Evolutionary conservation across 768 basidiomycete genomes (phyloP).

Genomic region (Tephrocybe sp.): DNA sequence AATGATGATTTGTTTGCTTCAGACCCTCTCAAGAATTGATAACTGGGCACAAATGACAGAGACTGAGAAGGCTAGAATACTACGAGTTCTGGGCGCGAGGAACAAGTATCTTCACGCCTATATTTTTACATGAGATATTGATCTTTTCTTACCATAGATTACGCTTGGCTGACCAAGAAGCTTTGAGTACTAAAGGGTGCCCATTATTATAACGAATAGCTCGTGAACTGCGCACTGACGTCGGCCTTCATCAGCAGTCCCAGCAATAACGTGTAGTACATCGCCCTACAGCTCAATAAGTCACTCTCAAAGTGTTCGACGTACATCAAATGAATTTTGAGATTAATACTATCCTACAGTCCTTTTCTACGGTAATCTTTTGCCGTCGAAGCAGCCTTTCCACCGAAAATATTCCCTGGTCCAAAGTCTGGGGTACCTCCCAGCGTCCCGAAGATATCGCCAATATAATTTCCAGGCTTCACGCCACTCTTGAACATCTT

Average conservation of each 20-base stretch:
- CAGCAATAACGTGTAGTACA: no score
- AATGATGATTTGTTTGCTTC: background rate
- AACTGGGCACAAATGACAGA: slow-evolving; percentile 65
- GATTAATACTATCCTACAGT: background rate
- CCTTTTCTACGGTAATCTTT: background rate
- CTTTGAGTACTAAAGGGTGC: no score
- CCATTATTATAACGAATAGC: no score
- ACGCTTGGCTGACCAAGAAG: slow-evolving; percentile 30
- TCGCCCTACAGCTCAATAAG: no score
- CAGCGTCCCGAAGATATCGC: slow-evolving; percentile 4
- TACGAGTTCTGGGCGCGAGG: slow-evolving; percentile 52
- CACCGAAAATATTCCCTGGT: background rate
- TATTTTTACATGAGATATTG: no score
- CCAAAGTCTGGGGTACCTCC: background rate
- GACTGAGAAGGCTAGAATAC: slow-evolving; percentile 54
- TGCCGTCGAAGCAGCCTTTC: background rate
- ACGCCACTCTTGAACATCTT: slow-evolving; percentile 1
- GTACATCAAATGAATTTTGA: background rate
- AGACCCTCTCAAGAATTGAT: slow-evolving; percentile 67
- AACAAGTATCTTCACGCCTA: slow-evolving; percentile 53
- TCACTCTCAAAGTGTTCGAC: no score
- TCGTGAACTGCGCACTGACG: no score
- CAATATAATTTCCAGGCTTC: slow-evolving; percentile 1
- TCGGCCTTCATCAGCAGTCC: no score
- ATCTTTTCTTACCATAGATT: slow-evolving; percentile 17